Conservation (phyloP, 2,329 filamentous ascomycete genomes). For the Xylariales sp. region DNA sequence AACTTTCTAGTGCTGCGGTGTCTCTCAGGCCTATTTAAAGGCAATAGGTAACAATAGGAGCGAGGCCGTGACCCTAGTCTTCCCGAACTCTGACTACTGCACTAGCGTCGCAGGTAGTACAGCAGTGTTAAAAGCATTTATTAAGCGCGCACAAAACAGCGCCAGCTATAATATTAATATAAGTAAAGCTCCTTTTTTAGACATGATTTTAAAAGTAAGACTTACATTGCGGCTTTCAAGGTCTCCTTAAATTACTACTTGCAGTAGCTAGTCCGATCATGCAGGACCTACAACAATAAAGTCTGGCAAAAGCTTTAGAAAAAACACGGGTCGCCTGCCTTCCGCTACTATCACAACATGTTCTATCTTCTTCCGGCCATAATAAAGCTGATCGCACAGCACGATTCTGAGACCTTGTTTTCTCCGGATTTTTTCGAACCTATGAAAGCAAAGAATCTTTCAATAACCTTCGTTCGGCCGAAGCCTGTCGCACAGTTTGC, state of each 20-base stretch:
- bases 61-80: slow-evolving; percentile 45
- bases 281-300: slow-evolving; percentile 53
- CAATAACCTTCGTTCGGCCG: slow-evolving; percentile 52
- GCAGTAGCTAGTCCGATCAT: slow-evolving; percentile 55
- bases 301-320: slow-evolving; percentile 37
- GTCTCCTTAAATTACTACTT: slow-evolving; percentile 56
- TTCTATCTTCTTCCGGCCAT: slow-evolving; percentile 54
- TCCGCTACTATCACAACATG: slow-evolving; percentile 64
- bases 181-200: slow-evolving; percentile 42
- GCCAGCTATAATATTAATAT: slow-evolving; percentile 57
- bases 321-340: slow-evolving; percentile 59
- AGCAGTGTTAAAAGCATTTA: slow-evolving; percentile 56
- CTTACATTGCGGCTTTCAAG: background rate
- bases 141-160: slow-evolving; percentile 54
- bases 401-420: slow-evolving; percentile 56
- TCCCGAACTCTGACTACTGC: slow-evolving; percentile 48
- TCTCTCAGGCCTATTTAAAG: slow-evolving; percentile 25
- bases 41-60: slow-evolving; percentile 41
- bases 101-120: slow-evolving; percentile 57
- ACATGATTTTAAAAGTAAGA: no score
- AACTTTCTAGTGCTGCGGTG: slow-evolving; percentile 25
- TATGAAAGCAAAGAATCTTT: slow-evolving; percentile 44
- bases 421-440: slow-evolving; percentile 61
- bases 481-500: slow-evolving; percentile 59
- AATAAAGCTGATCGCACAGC: slow-evolving; percentile 54